Evolutionary conservation across 371 early-diverging fungal species (phyloP).

Genomic region (Thermomucor indicae-seudaticae): DNA sequence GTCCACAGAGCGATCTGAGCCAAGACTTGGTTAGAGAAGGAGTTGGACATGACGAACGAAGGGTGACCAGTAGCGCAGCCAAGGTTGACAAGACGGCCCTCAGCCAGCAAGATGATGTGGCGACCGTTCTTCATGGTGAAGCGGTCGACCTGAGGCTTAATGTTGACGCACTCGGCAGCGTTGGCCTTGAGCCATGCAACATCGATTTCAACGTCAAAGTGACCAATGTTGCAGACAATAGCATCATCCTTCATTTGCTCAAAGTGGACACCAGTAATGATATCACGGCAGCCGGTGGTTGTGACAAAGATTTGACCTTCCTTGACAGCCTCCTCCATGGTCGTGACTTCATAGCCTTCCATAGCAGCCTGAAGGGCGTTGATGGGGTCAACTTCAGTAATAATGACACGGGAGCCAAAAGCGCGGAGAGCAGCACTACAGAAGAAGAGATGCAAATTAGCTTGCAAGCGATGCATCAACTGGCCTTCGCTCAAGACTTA

Average conservation of each 20-base stretch:
- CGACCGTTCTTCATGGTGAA: slow-evolving; percentile 90
- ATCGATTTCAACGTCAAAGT: slow-evolving; percentile 99
- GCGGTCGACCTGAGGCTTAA: slow-evolving; percentile 99
- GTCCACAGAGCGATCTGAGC: slow-evolving; percentile 99
- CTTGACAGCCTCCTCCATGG: slow-evolving; percentile 92
- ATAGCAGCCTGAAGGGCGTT: slow-evolving; percentile 99
- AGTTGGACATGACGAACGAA: slow-evolving; percentile 99
- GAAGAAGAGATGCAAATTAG: background rate
- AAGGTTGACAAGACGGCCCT: slow-evolving; percentile 99
- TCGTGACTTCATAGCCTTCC: slow-evolving; percentile 99
- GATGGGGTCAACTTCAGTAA: slow-evolving; percentile 99
- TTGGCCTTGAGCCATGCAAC: slow-evolving; percentile 98
- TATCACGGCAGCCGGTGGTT: slow-evolving; percentile 99
- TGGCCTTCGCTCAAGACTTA: background rate
- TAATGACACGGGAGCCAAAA: slow-evolving; percentile 97
- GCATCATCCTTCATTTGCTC: slow-evolving; percentile 95
- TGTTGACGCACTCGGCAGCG: slow-evolving; percentile 83
- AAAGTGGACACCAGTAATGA: slow-evolving; percentile 93
- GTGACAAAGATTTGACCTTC: slow-evolving; percentile 98
- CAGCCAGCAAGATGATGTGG: slow-evolving; percentile 96
- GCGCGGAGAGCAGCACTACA: slow-evolving; percentile 87
- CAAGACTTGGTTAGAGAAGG: slow-evolving; percentile 98
- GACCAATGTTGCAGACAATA: slow-evolving; percentile 99
- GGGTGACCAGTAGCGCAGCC: slow-evolving; percentile 99
- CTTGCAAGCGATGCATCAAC: background rate